Evolutionary conservation across 345 rosid species (phyloP).

Genomic region (Isatis tinctoria): DNA sequence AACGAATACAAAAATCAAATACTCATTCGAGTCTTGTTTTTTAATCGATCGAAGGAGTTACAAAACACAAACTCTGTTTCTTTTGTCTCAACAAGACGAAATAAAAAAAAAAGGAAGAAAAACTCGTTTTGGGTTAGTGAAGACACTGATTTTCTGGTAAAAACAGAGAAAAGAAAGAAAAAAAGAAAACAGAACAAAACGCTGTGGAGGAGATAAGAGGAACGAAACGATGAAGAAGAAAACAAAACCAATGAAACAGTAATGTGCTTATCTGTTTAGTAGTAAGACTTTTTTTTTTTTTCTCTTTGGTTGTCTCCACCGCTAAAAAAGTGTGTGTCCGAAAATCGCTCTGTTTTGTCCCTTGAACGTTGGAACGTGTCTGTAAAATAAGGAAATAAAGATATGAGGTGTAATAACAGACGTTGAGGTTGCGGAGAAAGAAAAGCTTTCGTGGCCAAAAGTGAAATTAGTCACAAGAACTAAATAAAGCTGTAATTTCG

Average conservation of each 20-base stretch:
- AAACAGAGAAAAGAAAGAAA: conserved; percentile 3
- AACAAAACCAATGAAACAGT: conserved; percentile 30
- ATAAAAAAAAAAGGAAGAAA: not conserved
- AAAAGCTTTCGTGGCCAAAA: conserved; percentile 13
- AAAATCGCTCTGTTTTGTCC: conserved; percentile 29
- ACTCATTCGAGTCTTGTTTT: not conserved
- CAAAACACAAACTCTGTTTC: conserved; percentile 1
- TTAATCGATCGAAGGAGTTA: not conserved
- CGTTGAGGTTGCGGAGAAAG: not conserved
- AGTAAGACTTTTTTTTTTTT: not conserved
- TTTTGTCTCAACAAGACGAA: not conserved
- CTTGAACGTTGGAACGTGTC: conserved; percentile 30
- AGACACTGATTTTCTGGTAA: not conserved
- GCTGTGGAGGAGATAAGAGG: conserved; percentile 23
- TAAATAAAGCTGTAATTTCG: conserved; percentile 2
- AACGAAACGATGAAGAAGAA: conserved; percentile 5
- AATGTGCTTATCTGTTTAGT: conserved; percentile 16
- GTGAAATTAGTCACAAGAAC: not conserved
- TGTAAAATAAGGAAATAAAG: conserved; percentile 7
- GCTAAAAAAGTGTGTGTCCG: conserved; percentile 11
- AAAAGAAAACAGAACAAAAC: conserved; percentile 16
- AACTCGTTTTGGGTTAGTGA: conserved; percentile 12
- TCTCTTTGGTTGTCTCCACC: not conserved
- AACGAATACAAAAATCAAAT: not conserved
- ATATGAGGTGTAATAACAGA: conserved; percentile 16